Evolutionary conservation across 225 moss, liverwort and hornwort species (phyloP), one percentile per base, ranked within the genome.

Genomic region (Sphagnum tenellum): DNA sequence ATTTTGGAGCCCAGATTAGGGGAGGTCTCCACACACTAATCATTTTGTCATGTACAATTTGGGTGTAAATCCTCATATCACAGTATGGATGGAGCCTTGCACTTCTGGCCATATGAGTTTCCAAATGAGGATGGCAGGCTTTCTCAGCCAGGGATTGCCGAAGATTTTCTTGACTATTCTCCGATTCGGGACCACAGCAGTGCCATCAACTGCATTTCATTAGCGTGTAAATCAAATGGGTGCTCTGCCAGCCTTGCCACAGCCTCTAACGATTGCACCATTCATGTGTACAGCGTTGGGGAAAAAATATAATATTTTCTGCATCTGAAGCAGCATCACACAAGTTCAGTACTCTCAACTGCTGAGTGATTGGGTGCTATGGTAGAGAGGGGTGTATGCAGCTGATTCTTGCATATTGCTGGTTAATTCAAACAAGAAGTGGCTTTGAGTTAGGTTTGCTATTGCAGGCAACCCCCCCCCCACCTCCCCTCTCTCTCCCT

Each of bases 31-130:
- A 29, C 29, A 29, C 29, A 29, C 29, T 29, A 29, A 29, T 29
- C 29, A 29, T 29, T 29, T 29, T 29, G 29, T 29, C 29, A 29
- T 29, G 29, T 29, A 29, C 29, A 29, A 29, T 29, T 29, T 29
- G 29, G 29, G 29, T 29, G 29, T 29, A 29, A 29, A 29, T 29
- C 29, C 29, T 1, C 29, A 29, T 29, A 48, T 71, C 46, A 66
- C 96, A 98, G 96, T 74, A 78, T 46, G 63, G 87, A 92, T 68
- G 96, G 96, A 64, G 77, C 85, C 13, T 69, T 98, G 73, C 80
- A 86, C 67, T 93, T 98, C 63, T 98, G 96, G 92, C 86, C 90
- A 60, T 73, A 75, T 62, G 4, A 45, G 63, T 65, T 86, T 78
- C 66, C 77, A 82, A 64, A 76, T 70, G 68, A 70, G 64, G 62